Conservation (phyloP, 805 yeast species). For the Starmerella gropengiesseri region DNA sequence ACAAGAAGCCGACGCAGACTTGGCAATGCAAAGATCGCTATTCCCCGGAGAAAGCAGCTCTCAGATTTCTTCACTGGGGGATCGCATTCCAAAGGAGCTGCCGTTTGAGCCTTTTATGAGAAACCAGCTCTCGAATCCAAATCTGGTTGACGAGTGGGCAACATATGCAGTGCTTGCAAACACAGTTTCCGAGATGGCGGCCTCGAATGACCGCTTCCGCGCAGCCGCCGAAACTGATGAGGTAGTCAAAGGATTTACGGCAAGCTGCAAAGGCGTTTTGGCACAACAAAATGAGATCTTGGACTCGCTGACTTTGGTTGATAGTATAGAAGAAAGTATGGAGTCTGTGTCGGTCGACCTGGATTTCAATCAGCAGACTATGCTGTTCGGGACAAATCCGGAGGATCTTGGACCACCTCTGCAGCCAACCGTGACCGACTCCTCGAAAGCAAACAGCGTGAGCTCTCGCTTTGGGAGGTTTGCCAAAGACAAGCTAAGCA, state of each 20-base stretch:
- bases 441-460: neutral
- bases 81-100: slow-evolving; percentile 22
- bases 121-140: slow-evolving; percentile 28
- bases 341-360: slow-evolving; percentile 5
- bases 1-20: neutral
- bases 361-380: slow-evolving; percentile 15
- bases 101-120: slow-evolving; percentile 25
- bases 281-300: slow-evolving; percentile 8
- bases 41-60: neutral
- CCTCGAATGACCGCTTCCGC: neutral
- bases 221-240: slow-evolving; percentile 11
- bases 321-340: slow-evolving; percentile 17
- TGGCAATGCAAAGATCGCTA: neutral
- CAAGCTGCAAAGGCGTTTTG: slow-evolving; percentile 15
- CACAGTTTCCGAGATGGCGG: neutral
- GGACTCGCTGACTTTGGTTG: slow-evolving; percentile 25
- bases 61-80: slow-evolving; percentile 8
- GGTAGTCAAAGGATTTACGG: slow-evolving; percentile 10
- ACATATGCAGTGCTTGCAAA: slow-evolving; percentile 25
- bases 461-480: slow-evolving; percentile 5
- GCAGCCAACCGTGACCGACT: neutral
- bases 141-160: slow-evolving; percentile 30
- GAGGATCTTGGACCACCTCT: slow-evolving; percentile 9
- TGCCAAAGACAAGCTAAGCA: neutral
- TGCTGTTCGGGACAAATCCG: slow-evolving; percentile 16